Base-by-base conservation (phyloP, 345 rosid species). In the Linum trigynum region DNA sequence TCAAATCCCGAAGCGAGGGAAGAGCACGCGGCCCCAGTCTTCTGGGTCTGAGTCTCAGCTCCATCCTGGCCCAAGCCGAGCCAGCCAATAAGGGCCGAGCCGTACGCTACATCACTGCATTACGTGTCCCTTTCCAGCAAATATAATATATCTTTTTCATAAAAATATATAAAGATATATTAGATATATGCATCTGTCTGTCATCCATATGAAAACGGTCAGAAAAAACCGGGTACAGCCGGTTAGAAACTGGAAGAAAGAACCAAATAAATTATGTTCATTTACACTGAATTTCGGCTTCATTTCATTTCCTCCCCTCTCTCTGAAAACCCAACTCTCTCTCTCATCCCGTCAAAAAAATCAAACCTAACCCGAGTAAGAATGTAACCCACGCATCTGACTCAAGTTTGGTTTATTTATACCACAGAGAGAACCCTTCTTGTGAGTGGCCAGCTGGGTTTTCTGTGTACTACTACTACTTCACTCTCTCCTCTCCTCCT, bases 361-460 rank as follows among this genome's bases (percentile, higher is more conserved):
- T 17, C 11, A 17, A 57, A 57, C 61, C 23, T 57, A 57, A 57
- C 61, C 37, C 38, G 23, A 57, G 61, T 57, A 2, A 57, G 61
- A 8, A n/a, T 37, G 36, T 23, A 57, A 57, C 61, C 61, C 61
- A 57, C 59, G 35, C 15, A n/a, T 32, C 59, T 32, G 35, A 57
- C 38, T 37, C 38, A 17, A 56, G 59, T 17, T 57, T 32, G 61
- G 8, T 57, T 57, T 57, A 57, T 57, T 57, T 57, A 57, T 5
- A 57, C 32, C 38, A 57, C 5, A 17, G 16, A 17, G 37, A 57
- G 23, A 57, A 16, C 6, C 10, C 32, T 4, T 12, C 11, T 9
- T 48, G 38, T 17, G 61, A 57, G 61, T 57, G 61, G 61, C 38
- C 61, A 57, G 32, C 61, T 57, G 61, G 61, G 61, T 57, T 57